Base-by-base conservation (phyloP, 441 rosid genomes). In the Aquilaria agallochum region DNA sequence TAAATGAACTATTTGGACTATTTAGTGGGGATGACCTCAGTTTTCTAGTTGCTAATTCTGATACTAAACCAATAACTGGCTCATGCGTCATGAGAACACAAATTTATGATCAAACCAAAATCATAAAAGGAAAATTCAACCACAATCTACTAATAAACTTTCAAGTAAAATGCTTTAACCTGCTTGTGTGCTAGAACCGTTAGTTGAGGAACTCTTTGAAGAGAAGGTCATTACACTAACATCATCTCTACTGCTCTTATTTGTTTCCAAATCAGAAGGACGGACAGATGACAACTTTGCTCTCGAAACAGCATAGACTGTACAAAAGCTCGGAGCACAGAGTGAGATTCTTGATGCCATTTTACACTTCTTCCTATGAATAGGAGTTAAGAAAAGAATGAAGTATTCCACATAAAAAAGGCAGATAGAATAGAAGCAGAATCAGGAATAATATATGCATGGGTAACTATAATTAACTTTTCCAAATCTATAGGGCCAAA, bases 231-330 rank as follows among this genome's bases (percentile, higher is more conserved):
- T 67, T 51, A 73, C 78, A 20, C 82, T 89, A 14, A 70, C 65
- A 9, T 79, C 83, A 66, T 68, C 85, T 74, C 67, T 78, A 50
- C 55, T 63, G 75, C 87, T 85, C 60, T 70, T 78, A 56, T 53
- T 80, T 32, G 79, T 63, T 70, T 76, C 88, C 53, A 68, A 66
- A 58, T 85, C 86, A 31, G 96, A 82, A 57, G 97, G 92, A 51
- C 97, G 88, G 65, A 94, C 78, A 0, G 96, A 87, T 72, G 81
- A 61, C 62, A 94, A 62, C 67, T 91, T 89, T 59, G 93, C 97
- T 70, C 83, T 84, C 0, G 89, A 91, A 72, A 90, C 78, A 34
- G 82, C 92, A 60, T 81, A 94, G 44, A 94, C 84, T 0, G 95
- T 89, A 62, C 99, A 94, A 72, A 79, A 87, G 55, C 73, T 81